Conservation (phyloP, 2,329 filamentous ascomycete species). For the Talaromyces sp. region DNA sequence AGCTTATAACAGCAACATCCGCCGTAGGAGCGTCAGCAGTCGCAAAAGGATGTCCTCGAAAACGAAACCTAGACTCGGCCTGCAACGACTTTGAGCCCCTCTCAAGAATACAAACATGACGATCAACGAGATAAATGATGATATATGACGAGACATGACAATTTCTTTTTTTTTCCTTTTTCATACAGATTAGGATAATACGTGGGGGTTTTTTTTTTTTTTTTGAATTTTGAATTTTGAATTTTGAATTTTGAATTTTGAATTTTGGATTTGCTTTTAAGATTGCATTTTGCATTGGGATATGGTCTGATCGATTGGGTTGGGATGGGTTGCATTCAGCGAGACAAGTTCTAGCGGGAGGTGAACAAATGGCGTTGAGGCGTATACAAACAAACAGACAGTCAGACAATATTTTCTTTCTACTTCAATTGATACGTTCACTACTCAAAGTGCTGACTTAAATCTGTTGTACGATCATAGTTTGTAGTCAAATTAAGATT, state of each 20-base stretch:
- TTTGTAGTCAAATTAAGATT: not conserved
- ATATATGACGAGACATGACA: not conserved
- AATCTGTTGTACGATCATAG: no score
- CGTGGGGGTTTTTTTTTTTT: not conserved
- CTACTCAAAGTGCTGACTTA: no score
- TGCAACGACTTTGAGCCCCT: constrained; percentile 35
- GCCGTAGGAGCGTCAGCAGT: constrained; percentile 21
- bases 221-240: not conserved
- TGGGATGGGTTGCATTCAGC: not conserved
- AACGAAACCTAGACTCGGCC: constrained; percentile 36
- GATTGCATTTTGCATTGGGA: not conserved
- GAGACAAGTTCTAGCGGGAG: not conserved
- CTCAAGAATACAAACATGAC: not conserved
- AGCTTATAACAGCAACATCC: constrained; percentile 7
- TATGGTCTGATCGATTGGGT: not conserved
- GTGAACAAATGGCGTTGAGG: not conserved
- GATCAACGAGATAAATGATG: not conserved
- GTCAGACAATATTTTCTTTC: not conserved
- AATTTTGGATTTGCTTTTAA: not conserved
- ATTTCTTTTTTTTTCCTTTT: not conserved
- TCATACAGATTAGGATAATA: not conserved
- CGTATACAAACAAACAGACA: not conserved
- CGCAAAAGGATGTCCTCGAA: constrained; percentile 30
- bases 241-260: not conserved
- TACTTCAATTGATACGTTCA: not conserved